Percentiles rank a stretch among this genome's conserved stretches.
These are phyloP conservation scores for Rhizomucor miehei DNA, from an alignment of 371 early-diverging fungal genomes.

Conservation along the genomic window DNA sequence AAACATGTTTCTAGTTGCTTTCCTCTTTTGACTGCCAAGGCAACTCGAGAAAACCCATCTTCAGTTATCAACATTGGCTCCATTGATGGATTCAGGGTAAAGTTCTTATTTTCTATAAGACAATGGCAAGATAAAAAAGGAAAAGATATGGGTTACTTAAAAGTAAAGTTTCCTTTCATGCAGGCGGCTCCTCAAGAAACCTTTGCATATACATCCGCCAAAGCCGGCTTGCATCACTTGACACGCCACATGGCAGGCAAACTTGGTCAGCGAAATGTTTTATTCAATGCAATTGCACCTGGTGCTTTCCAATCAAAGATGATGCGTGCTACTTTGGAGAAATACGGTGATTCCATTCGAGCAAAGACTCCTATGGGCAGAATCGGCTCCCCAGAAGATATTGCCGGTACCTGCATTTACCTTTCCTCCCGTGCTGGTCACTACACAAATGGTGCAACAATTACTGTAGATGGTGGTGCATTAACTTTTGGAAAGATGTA, in stretches of 20 bases:
- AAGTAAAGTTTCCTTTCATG: conserved; percentile 9
- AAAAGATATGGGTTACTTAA: neutral
- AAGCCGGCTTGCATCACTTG: conserved; percentile 76
- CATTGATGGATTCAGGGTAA: conserved; percentile 58
- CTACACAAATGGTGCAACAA: neutral
- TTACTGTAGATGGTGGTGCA: neutral
- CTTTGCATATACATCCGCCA: conserved; percentile 74
- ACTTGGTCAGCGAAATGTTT: conserved; percentile 57
- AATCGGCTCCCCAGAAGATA: conserved; percentile 51
- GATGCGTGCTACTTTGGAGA: conserved; percentile 72
- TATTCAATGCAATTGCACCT: conserved; percentile 86
- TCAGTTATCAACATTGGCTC: conserved; percentile 65
- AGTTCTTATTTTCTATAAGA: too few relatives aligned
- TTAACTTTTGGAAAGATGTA: neutral
- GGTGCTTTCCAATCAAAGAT: conserved; percentile 85
- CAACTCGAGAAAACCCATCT: conserved; percentile 39
- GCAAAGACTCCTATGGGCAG: conserved; percentile 61
- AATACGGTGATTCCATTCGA: conserved; percentile 52
- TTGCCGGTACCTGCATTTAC: neutral
- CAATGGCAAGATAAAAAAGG: neutral
- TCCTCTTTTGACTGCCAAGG: conserved; percentile 69
- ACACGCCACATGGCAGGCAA: conserved; percentile 66
- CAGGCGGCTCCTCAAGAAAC: conserved; percentile 35
- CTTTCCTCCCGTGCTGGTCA: neutral
- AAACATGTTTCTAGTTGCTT: conserved; percentile 39